Evolutionary conservation across 208 protist genomes (phyloP), one percentile per base, ranked within the genome.

Genomic region (Trypanosomatidae sp.): DNA sequence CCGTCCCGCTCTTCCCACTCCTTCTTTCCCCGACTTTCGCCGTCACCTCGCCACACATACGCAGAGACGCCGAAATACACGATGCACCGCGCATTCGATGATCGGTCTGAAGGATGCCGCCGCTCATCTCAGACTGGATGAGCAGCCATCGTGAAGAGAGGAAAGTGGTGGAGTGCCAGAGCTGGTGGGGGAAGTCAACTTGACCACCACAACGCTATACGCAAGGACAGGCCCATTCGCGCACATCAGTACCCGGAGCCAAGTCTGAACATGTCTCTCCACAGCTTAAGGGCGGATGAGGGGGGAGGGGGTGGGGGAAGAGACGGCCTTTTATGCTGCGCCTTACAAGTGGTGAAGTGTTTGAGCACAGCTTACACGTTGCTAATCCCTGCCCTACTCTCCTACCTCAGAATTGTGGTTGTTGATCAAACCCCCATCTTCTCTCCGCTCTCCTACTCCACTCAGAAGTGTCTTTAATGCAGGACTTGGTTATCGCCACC

Each of bases 11-110:
- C 12, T 25, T 10, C 13, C 25, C 53, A 12, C 53, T 59, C 53
- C 53, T 25, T 33, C 22, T 1, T 59, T 59, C 3, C 12, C 53
- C 4, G 28, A 30, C 49, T 47, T 36, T 17, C 6, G 10, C 33
- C 49, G 8, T 10, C 5, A 49, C 67, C n/a, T 15, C 22, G 47
- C 33, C 50, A 53, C 66, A 60, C 64, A 68, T 41, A 69, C 55
- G 70, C 52, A 69, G 43, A 72, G 12, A 76, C 36, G 73, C 46
- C 36, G 17, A 53, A 4, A 53, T 7, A 53, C 49, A 5, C 49
- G 36, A 53, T 53, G 49, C 5, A 53, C 49, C 6, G 13, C 49
- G n/a, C n/a, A 17, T 17, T 53, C 19, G 49, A n/a, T 53, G 49
- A 53, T 25, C n/a, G 19, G 19, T 17, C n/a, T 8, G n/a, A 53